phyloP scores from a whole-genome alignment of 495 filamentous ascomycete species.

The Talaromyces trachyspermus region DNA sequence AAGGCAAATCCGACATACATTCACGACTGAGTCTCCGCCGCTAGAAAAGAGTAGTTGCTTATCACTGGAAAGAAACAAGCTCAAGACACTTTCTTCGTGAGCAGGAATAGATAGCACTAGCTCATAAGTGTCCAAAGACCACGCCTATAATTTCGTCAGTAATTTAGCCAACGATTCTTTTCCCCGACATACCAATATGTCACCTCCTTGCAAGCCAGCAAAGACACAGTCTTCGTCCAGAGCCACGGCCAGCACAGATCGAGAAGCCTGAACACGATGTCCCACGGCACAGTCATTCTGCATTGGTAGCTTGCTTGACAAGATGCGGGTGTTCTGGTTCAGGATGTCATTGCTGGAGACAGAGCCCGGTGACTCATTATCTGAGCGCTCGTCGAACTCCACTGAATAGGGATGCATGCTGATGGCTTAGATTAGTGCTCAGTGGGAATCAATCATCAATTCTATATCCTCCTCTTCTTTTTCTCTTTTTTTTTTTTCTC shows the following conservation, averaged over 20 bases:
- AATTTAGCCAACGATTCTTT: neutral
- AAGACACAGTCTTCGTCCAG: slow-evolving; percentile 44
- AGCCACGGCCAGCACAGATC: slow-evolving; percentile 41
- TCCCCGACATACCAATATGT: slow-evolving; percentile 59
- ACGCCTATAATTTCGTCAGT: slow-evolving; percentile 44
- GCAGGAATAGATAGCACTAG: slow-evolving; percentile 67
- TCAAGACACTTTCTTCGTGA: slow-evolving; percentile 84
- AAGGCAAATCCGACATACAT: slow-evolving; percentile 47
- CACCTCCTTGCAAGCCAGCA: slow-evolving; percentile 84
- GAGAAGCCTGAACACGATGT: slow-evolving; percentile 38
- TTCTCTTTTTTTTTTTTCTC: neutral
- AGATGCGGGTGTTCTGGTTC: neutral
- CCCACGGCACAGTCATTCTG: slow-evolving; percentile 35
- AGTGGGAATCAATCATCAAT: too few relatives aligned
- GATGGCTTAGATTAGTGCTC: neutral
- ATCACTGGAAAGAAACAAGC: slow-evolving; percentile 70
- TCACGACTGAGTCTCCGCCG: slow-evolving; percentile 88
- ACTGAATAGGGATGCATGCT: neutral
- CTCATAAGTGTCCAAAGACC: slow-evolving; percentile 81
- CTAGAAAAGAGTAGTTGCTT: slow-evolving; percentile 77
- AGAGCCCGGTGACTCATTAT: neutral
- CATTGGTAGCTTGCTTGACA: slow-evolving; percentile 6
- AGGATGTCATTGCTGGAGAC: neutral
- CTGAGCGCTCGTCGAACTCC: neutral
- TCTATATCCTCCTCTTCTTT: too few relatives aligned